Conservation (phyloP, 2,329 filamentous ascomycete species). For the Aspergillus sp. region DNA sequence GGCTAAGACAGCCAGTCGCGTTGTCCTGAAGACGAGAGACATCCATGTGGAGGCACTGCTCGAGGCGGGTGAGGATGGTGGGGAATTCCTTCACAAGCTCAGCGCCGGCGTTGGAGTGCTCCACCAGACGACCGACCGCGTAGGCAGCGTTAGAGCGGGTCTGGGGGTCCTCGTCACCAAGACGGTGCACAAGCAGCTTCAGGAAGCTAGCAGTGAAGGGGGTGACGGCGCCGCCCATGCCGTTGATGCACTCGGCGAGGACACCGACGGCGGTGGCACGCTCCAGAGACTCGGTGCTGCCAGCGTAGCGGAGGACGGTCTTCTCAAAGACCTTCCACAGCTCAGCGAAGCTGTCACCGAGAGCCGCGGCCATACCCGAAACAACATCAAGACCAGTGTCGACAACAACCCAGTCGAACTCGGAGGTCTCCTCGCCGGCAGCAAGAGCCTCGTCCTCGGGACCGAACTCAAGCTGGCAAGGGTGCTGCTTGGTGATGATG, state of each 20-base stretch:
- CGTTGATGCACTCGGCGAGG: conserved; percentile 84
- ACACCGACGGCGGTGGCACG: conserved; percentile 87
- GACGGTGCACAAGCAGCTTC: conserved; percentile 78
- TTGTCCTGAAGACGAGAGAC: conserved; percentile 88
- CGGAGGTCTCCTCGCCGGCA: conserved; percentile 76
- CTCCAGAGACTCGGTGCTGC: conserved; percentile 81
- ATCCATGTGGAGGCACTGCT: conserved; percentile 74
- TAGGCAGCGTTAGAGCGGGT: conserved; percentile 96
- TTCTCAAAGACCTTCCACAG: conserved; percentile 97
- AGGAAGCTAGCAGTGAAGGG: conserved; percentile 75
- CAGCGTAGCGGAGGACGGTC: conserved; percentile 82
- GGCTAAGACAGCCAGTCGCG: conserved; percentile 82
- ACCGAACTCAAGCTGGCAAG: conserved; percentile 87
- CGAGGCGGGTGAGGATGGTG: conserved; percentile 78
- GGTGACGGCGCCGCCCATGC: conserved; percentile 78
- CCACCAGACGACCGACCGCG: conserved; percentile 79
- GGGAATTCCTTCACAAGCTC: conserved; percentile 74
- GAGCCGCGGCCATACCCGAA: conserved; percentile 76
- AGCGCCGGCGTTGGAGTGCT: conserved; percentile 72
- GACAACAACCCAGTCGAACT: conserved; percentile 96
- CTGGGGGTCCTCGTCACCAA: conserved; percentile 85
- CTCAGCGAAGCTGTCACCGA: conserved; percentile 78
- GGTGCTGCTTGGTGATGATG: conserved; percentile 85
- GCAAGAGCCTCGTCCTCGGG: conserved; percentile 74
- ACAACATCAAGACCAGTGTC: conserved; percentile 92